These are phyloP conservation scores for Neckera pumila DNA, from an alignment of 225 moss, liverwort and hornwort genomes.

Conservation along the genomic window DNA sequence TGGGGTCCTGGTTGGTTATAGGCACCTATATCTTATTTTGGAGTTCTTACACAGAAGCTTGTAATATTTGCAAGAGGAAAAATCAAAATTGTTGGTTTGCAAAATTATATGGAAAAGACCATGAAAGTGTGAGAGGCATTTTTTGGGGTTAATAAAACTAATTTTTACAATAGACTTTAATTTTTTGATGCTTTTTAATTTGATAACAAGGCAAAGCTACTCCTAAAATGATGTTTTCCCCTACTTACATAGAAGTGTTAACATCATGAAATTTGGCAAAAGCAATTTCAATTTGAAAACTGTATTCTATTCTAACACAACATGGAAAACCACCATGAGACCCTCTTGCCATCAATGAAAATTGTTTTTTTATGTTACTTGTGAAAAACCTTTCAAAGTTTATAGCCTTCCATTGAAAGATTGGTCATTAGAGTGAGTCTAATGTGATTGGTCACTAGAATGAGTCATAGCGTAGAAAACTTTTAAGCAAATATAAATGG, in stretches of 20 bases:
- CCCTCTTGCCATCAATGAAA: background rate
- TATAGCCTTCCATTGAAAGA: background rate
- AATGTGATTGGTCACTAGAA: background rate
- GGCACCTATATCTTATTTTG: no score
- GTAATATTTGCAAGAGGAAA: background rate
- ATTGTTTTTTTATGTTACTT: background rate
- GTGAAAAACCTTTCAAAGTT: background rate
- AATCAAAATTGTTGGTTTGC: background rate
- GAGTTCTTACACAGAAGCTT: background rate
- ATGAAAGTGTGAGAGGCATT: no score
- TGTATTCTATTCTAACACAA: background rate
- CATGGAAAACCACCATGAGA: rapidly evolving
- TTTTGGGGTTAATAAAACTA: no score
- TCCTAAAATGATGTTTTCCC: background rate
- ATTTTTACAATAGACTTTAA: background rate
- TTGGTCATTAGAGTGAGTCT: background rate
- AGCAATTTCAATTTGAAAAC: background rate
- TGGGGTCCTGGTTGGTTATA: no score
- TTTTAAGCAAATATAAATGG: no score
- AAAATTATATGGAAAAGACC: rapidly evolving
- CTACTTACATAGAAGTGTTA: background rate
- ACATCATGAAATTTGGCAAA: background rate
- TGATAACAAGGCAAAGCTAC: background rate
- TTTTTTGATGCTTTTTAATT: background rate
- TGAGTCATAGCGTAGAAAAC: background rate